Evolutionary conservation across 2,329 filamentous ascomycete genomes (phyloP), one percentile per base, ranked within the genome.

Genomic region (Penicillium sp.): DNA sequence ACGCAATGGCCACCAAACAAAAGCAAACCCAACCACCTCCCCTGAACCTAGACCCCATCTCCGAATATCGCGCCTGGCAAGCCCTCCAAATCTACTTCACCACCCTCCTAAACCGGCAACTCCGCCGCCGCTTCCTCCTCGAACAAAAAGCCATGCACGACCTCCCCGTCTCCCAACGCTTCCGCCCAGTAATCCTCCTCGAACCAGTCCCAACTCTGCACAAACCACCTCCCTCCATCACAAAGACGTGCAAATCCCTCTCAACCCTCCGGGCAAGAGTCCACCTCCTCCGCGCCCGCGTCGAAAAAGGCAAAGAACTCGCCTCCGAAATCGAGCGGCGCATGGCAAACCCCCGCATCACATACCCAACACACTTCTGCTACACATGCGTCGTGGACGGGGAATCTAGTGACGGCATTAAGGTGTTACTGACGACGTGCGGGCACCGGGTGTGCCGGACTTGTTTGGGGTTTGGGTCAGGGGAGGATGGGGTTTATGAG

Each of bases 271-370:
- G 60, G 33, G 35, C 39, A 1, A 56, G 43, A 43, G 59, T 59
- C 2, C 54, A 46, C 2, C 60, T 66, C 1, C 62, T 68, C 14
- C 66, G 65, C 27, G 64, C 55, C 13, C 62, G 66, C n/a, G 59
- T 67, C 18, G 66, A 68, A 54, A 68, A 68, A 22, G 65, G 66
- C 22, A 68, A 68, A 41, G 66, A 68, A 55, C 62, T 68, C 19
- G 64, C 59, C 6, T 50, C 59, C 1, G 62, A 68, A 36, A 68
- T 67, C 19, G 64, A 68, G 35, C 63, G 65, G 4, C 65, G 66
- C 22, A 65, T 66, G 62, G 36, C 10, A 4, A 44, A 60, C 16
- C 60, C 64, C 1, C 9, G 6, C 0, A 41, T 65, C 2, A 4
- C 6, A 0, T 68, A 58, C 18, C 66, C 66, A 1, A 66, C 66